Evolutionary conservation across 225 moss, liverwort and hornwort species (phyloP).

Genomic region (Polytrichum commune): DNA sequence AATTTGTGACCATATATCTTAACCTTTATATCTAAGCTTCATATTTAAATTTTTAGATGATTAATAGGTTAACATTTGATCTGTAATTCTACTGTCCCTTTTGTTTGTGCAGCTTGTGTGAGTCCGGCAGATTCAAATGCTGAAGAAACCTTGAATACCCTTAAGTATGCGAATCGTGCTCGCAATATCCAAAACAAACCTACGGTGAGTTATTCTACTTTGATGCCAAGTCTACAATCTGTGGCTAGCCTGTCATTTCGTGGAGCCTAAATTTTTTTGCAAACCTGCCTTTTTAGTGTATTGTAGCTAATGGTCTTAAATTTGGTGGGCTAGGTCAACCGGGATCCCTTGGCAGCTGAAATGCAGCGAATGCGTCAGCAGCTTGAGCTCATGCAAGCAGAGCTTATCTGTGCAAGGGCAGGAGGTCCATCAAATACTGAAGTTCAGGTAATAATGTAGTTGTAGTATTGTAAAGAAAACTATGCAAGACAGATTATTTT

Average conservation of each 20-base stretch:
- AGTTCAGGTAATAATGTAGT: constrained; percentile 54
- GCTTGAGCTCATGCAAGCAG: constrained; percentile 93
- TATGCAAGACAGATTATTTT: too few species aligned
- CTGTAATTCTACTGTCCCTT: neutral
- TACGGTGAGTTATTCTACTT: constrained; percentile 54
- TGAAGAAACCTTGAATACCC: constrained; percentile 89
- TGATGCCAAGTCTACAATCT: neutral
- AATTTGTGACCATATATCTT: neutral
- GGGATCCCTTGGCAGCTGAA: constrained; percentile 92
- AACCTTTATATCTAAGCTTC: too few species aligned
- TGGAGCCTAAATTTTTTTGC: too few species aligned
- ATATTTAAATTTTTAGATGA: too few species aligned
- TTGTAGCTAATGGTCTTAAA: neutral
- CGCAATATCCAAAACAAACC: constrained; percentile 97
- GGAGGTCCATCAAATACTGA: constrained; percentile 75
- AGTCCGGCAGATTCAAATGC: constrained; percentile 97
- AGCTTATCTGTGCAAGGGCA: constrained; percentile 87
- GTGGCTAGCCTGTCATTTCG: too few species aligned
- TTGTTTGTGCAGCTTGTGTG: constrained; percentile 73
- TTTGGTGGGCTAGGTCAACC: constrained; percentile 64
- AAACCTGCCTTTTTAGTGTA: too few species aligned
- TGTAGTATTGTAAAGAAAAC: too few species aligned
- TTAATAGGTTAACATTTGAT: neutral
- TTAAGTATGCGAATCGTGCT: constrained; percentile 94
- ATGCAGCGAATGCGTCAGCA: constrained; percentile 97